Evolutionary conservation across 169 alveolate genomes (phyloP).

Genomic region (Eimeria maxima): DNA sequence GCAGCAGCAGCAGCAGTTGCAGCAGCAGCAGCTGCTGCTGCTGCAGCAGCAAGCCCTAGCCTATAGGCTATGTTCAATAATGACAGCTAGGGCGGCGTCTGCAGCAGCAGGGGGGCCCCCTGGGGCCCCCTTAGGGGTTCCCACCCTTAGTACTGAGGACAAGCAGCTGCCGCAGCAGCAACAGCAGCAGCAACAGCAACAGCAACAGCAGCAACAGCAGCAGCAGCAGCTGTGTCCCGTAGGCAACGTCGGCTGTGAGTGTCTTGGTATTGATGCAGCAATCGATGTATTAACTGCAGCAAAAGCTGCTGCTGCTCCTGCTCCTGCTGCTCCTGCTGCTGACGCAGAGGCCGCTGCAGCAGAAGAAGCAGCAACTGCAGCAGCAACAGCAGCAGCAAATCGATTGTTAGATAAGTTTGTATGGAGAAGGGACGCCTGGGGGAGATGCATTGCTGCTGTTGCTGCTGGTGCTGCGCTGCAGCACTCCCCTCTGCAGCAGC

Average conservation of each 20-base stretch:
- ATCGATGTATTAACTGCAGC: conserved; percentile 25
- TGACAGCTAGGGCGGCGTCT: no score
- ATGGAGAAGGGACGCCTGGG: background rate
- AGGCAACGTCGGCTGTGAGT: background rate
- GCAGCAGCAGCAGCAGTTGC: background rate
- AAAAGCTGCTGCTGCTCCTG: background rate
- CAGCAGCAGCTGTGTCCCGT: background rate
- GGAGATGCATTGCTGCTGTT: no score
- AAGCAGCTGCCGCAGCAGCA: no score
- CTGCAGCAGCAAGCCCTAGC: background rate
- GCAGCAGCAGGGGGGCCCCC: background rate
- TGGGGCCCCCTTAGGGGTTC: background rate
- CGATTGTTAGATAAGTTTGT: background rate
- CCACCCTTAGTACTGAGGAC: background rate
- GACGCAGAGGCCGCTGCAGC: no score
- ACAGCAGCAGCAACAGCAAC: no score
- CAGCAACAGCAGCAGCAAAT: background rate
- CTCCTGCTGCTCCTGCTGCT: no score
- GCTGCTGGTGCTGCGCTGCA: no score
- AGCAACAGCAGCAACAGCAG: no score
- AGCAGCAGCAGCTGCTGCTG: conserved; percentile 24
- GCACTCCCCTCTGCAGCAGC: no score
- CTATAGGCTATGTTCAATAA: background rate
- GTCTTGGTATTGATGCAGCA: background rate
- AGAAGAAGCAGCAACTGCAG: no score